Percentiles rank a stretch among this genome's conserved stretches.
phyloP scores from a whole-genome alignment of 2,329 filamentous ascomycete species.

The Beauveria bassiana region DNA sequence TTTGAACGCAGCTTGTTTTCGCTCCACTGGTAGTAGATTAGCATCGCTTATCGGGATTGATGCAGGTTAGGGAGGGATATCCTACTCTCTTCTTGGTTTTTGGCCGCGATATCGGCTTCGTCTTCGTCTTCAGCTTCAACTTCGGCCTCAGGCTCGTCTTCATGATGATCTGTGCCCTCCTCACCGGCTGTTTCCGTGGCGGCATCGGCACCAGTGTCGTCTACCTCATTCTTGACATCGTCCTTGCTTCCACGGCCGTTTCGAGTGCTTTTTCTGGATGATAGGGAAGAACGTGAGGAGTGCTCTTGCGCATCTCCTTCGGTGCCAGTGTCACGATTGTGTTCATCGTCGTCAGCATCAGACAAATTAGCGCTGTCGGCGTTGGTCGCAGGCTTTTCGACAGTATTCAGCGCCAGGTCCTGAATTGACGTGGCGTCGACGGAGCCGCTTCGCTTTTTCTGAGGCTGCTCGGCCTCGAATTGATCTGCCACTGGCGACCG shows the following conservation, averaged over 20 bases:
- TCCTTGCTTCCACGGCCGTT: conserved; percentile 32
- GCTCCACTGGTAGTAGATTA: conserved; percentile 50
- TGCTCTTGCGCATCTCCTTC: conserved; percentile 26
- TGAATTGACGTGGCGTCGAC: conserved; percentile 30
- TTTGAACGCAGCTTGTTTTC: conserved; percentile 72
- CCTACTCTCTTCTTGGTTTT: conserved; percentile 59
- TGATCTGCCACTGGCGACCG: conserved; percentile 37
- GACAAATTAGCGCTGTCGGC: conserved; percentile 32
- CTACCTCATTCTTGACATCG: conserved; percentile 17
- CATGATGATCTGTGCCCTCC: conserved; percentile 25
- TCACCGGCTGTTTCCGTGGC: conserved; percentile 24
- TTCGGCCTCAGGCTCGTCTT: conserved; percentile 26
- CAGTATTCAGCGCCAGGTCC: conserved; percentile 25
- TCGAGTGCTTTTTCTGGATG: conserved; percentile 34
- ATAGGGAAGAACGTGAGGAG: conserved; percentile 26
- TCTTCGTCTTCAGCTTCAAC: conserved; percentile 47
- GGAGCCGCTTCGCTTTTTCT: conserved; percentile 48
- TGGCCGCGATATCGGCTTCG: conserved; percentile 47
- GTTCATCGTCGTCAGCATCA: conserved; percentile 42
- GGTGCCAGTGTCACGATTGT: conserved; percentile 20
- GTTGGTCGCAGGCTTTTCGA: conserved; percentile 28
- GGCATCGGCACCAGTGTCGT: conserved; percentile 13
- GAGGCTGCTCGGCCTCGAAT: conserved; percentile 39
- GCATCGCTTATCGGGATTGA: conserved; percentile 14
- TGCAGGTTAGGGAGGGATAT: not conserved